Base-by-base conservation (phyloP, 257 asterid genomes). In the Solanum appendiculatum region DNA sequence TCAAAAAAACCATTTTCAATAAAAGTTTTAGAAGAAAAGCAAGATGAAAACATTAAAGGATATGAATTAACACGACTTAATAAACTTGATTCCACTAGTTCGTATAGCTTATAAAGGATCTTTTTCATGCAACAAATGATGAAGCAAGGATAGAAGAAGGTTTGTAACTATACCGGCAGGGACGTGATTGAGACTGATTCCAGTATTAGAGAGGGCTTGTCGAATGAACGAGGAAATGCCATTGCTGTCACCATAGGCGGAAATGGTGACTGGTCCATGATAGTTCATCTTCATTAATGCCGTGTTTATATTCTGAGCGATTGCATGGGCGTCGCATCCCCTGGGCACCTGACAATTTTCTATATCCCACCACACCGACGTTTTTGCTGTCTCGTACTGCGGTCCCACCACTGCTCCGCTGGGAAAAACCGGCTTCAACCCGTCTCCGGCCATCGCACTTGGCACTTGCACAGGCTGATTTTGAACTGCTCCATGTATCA, bases 361-460 rank as follows among this genome's bases (percentile, higher is more conserved):
- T 36, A 96, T 94, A 89, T 96, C 98, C 98, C 98, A 96, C 98
- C 98, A 94, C 44, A 96, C 98, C 36, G 98, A 96, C 12, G 91
- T 89, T 92, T 94, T 94, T 63, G 97, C 95, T 91, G 88, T 88
- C 34, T 88, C 86, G 89, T 96, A 96, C 92, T 91, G 97, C 78
- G 90, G 91, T 92, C 93, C 98, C 80, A 94, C 93, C 88, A 34
- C 37, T 25, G 14, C 60, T 25, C 37, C 83, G 6, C 58, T 8
- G 1, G 83, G 82, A 21, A 10, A 4, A 36, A 10, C 1, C 20
- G 54, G 7, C 13, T 44, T 77, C 36, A 42, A 42, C 4, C 83
- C 83, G 9, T 77, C 63, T 77, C 63, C 39, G 9, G 63, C 39
- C 37, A 77, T 42, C 77, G 40, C 39, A 6, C 15, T 69, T 69